Conservation (phyloP, 495 filamentous ascomycete genomes). For the Immersiella caudata region DNA sequence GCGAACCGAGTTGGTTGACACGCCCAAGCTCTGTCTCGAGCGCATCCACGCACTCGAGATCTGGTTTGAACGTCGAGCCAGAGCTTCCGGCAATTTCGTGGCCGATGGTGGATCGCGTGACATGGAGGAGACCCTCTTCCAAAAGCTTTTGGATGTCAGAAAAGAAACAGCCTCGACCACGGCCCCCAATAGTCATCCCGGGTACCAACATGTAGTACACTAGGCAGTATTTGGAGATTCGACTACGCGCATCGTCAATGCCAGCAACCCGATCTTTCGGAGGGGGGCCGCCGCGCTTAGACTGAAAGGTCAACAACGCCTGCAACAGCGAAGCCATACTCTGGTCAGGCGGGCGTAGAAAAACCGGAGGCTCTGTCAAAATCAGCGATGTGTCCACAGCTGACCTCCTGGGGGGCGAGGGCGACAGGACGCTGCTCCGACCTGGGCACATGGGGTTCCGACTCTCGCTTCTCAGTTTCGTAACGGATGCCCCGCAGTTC, state of each 20-base stretch:
- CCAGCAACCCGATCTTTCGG: neutral
- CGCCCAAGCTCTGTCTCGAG: slow-evolving; percentile 16
- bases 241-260: neutral
- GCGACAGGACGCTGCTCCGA: slow-evolving; percentile 12
- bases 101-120: slow-evolving; percentile 32
- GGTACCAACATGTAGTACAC: slow-evolving; percentile 11
- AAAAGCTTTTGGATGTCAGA: neutral
- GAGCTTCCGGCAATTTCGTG: neutral
- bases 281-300: neutral
- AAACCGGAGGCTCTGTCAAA: slow-evolving; percentile 41
- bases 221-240: neutral
- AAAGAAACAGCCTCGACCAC: neutral
- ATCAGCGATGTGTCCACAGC: slow-evolving; percentile 58
- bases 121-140: slow-evolving; percentile 29
- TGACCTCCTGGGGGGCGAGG: slow-evolving; percentile 39
- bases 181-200: neutral
- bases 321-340: slow-evolving; percentile 31
- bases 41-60: slow-evolving; percentile 23
- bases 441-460: slow-evolving; percentile 2
- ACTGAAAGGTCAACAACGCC: too few relatives aligned
- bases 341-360: slow-evolving; percentile 44
- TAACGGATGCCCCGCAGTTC: slow-evolving; percentile 47
- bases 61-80: slow-evolving; percentile 23
- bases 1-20: slow-evolving; percentile 8
- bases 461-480: slow-evolving; percentile 30